Conservation (phyloP, 1,284 basidiomycete genomes). For the Neonothopanus nambi region DNA sequence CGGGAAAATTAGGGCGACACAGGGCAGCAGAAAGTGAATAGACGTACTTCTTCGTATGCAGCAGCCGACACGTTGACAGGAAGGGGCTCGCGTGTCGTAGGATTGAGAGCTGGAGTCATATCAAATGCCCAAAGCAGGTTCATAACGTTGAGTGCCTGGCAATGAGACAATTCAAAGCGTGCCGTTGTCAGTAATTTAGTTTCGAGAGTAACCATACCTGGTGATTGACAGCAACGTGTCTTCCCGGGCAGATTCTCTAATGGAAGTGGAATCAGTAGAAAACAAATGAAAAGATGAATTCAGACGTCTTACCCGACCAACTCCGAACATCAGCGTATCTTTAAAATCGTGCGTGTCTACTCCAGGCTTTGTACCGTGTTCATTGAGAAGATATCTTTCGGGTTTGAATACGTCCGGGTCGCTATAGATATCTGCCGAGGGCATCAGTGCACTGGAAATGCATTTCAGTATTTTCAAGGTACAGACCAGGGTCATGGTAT, state of each 20-base stretch:
- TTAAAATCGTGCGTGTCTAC: conserved; percentile 20
- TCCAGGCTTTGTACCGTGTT: conserved; percentile 20
- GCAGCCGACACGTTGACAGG: not conserved
- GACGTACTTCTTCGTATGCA: not conserved
- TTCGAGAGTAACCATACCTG: conserved; percentile 11
- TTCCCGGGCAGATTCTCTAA: conserved; percentile 21
- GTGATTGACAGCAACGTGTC: conserved; percentile 17
- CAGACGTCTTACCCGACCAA: conserved; percentile 10
- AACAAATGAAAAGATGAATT: not conserved
- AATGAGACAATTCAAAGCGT: not conserved
- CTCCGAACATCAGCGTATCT: conserved; percentile 23
- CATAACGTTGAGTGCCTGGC: conserved; percentile 19
- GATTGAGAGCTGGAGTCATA: conserved; percentile 17
- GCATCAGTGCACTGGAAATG: no score
- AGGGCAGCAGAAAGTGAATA: no score
- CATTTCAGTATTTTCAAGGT: not conserved
- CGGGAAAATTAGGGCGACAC: no score
- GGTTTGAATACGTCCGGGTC: conserved; percentile 25
- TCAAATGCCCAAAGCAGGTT: conserved; percentile 23
- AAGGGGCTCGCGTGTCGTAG: conserved; percentile 8
- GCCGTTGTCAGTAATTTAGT: not conserved
- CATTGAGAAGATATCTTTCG: conserved; percentile 23
- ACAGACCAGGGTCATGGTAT: conserved; percentile 17
- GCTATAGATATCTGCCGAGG: conserved; percentile 18
- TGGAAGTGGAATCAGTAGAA: not conserved